A percentile compares a stretch with the other conserved stretches of the same genome.
These are phyloP conservation scores for Alternaria triticimaculans DNA, from an alignment of 2,329 filamentous ascomycete species.

Conservation along the genomic window DNA sequence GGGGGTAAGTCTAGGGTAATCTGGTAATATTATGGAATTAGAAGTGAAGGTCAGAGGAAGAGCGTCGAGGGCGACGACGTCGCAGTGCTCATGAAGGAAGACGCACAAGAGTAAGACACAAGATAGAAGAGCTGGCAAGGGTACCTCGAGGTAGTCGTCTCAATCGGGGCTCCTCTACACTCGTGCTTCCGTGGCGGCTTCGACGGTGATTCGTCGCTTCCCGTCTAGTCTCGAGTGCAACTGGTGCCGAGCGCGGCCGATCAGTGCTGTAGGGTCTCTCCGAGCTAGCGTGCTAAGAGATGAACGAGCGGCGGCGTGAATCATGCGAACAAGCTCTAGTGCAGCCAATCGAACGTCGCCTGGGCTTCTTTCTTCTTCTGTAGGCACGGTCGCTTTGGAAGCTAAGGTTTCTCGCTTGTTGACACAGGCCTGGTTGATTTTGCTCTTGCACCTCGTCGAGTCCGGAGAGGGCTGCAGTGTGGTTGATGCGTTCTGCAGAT, in stretches of 20 bases:
- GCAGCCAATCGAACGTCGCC: conserved; percentile 25
- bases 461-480: conserved; percentile 1
- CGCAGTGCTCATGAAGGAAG: conserved; percentile 17
- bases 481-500: conserved; percentile 12
- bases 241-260: conserved; percentile 38
- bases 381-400: conserved; percentile 3
- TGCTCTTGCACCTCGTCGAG: conserved; percentile 3
- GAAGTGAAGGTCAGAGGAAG: conserved; percentile 15
- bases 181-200: conserved; percentile 28
- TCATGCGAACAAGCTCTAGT: conserved; percentile 24
- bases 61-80: conserved; percentile 16
- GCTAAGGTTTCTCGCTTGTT: conserved; percentile 8
- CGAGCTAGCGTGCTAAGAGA: conserved; percentile 34
- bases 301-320: conserved; percentile 33
- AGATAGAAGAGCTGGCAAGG: conserved; percentile 23
- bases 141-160: conserved; percentile 16
- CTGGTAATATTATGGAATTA: conserved; percentile 10
- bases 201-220: conserved; percentile 26
- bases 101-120: conserved; percentile 15
- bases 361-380: conserved; percentile 14
- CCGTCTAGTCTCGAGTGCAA: conserved; percentile 36
- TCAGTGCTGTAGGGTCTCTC: conserved; percentile 32
- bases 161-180: conserved; percentile 36
- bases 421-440: conserved; percentile 1
- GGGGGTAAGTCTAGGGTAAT: conserved; percentile 6